phyloP scores from a whole-genome alignment of 1,284 basidiomycete genomes.

The Uromyces viciae-fabae region DNA sequence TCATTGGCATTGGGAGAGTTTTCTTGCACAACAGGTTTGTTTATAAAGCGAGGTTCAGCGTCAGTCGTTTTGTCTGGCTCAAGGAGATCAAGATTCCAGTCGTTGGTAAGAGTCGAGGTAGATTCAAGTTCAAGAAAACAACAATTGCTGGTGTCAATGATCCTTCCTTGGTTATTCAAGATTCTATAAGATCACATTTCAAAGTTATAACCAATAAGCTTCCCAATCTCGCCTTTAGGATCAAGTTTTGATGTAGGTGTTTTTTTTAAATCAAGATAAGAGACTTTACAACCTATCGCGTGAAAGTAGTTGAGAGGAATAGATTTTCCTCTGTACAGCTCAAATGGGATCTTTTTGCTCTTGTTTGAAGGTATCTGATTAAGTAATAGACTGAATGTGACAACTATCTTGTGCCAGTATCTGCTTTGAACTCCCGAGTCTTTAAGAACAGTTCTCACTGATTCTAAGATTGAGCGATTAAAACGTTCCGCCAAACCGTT shows the following conservation, averaged over 20 bases:
- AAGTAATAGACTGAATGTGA: neutral
- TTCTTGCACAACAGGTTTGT: neutral
- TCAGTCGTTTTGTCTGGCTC: neutral
- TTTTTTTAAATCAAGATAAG: neutral
- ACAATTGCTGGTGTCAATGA: neutral
- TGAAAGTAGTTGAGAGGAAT: neutral
- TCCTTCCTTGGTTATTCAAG: neutral
- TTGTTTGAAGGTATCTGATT: neutral
- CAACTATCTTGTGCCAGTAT: no score
- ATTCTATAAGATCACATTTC: neutral
- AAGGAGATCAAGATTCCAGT: no score
- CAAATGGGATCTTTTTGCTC: neutral
- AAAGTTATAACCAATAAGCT: neutral
- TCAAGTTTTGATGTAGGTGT: neutral
- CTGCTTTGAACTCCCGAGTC: no score
- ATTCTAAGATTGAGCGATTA: neutral
- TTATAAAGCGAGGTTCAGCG: no score
- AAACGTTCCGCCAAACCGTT: neutral
- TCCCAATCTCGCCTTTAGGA: neutral
- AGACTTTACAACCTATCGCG: neutral
- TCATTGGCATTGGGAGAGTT: neutral
- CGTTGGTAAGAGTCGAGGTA: no score
- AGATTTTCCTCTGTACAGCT: neutral
- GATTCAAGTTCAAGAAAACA: no score
- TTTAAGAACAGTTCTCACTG: no score